These are phyloP conservation scores for Knufia petricola DNA, from an alignment of 2,329 filamentous ascomycete genomes.

Conservation along the genomic window DNA sequence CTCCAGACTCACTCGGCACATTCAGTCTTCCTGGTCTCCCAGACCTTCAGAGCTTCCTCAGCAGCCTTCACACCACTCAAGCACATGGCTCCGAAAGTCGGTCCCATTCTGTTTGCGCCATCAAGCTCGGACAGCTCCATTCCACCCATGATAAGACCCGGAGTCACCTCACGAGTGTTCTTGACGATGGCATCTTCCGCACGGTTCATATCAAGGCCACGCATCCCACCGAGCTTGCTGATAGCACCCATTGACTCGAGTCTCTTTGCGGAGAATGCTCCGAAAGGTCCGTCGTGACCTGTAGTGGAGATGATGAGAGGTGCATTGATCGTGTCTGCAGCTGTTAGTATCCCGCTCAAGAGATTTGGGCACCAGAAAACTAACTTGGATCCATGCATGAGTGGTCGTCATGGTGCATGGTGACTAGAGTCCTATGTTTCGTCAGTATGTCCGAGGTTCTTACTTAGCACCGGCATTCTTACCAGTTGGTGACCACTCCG, in stretches of 20 bases:
- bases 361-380: constrained; percentile 1
- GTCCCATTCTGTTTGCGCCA: constrained; percentile 83
- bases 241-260: constrained; percentile 80
- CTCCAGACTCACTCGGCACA: constrained; percentile 47
- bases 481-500: constrained; percentile 87
- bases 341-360: constrained; percentile 3
- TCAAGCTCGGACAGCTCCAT: constrained; percentile 92
- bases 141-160: constrained; percentile 81
- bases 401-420: constrained; percentile 79
- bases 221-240: constrained; percentile 80
- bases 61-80: constrained; percentile 82
- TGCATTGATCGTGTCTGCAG: constrained; percentile 72
- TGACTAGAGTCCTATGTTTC: constrained; percentile 76
- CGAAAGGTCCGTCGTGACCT: constrained; percentile 83
- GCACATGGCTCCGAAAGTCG: constrained; percentile 83
- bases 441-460: no score
- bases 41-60: constrained; percentile 70
- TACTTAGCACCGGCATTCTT: no score
- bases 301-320: constrained; percentile 82
- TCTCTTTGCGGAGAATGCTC: constrained; percentile 82
- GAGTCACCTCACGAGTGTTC: constrained; percentile 76
- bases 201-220: constrained; percentile 81
- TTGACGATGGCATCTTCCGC: constrained; percentile 93
- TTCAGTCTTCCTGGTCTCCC: constrained; percentile 67
- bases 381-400: constrained; percentile 78